Evolutionary conservation across 805 yeast genomes (phyloP).

Genomic region (Kodamaea nitidulidarum): DNA sequence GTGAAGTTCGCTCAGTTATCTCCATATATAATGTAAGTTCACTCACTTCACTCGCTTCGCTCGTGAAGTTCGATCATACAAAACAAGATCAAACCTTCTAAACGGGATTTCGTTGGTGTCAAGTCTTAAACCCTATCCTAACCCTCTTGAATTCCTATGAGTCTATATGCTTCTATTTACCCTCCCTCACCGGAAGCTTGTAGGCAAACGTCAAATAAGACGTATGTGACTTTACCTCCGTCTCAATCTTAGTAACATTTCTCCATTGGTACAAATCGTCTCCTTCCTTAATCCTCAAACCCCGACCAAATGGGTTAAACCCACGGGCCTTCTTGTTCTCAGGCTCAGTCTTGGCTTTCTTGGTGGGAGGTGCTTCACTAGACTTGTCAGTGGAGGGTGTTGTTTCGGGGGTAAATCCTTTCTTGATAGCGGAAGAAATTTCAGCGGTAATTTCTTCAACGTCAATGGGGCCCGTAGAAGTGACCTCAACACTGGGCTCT

Average conservation of each 20-base stretch:
- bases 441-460: no score
- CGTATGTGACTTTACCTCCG: conserved; percentile 89
- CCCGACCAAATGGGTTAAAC: conserved; percentile 92
- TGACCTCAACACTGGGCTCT: conserved; percentile 3
- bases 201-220: conserved; percentile 90
- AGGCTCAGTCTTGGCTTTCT: conserved; percentile 9
- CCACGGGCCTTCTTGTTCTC: conserved; percentile 41
- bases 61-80: no score
- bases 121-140: no score
- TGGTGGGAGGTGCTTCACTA: not conserved
- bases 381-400: conserved; percentile 9
- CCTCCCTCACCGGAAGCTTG: conserved; percentile 19
- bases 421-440: conserved; percentile 7
- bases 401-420: conserved; percentile 2
- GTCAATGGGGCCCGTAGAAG: no score
- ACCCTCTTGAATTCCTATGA: no score
- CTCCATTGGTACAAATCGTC: conserved; percentile 77
- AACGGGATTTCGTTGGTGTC: no score
- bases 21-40: no score
- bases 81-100: no score
- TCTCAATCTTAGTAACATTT: conserved; percentile 76
- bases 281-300: conserved; percentile 81
- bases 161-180: not conserved
- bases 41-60: no score
- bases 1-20: no score